Evolutionary conservation across 1,284 basidiomycete species (phyloP).

Genomic region (Blastosporella zonata): DNA sequence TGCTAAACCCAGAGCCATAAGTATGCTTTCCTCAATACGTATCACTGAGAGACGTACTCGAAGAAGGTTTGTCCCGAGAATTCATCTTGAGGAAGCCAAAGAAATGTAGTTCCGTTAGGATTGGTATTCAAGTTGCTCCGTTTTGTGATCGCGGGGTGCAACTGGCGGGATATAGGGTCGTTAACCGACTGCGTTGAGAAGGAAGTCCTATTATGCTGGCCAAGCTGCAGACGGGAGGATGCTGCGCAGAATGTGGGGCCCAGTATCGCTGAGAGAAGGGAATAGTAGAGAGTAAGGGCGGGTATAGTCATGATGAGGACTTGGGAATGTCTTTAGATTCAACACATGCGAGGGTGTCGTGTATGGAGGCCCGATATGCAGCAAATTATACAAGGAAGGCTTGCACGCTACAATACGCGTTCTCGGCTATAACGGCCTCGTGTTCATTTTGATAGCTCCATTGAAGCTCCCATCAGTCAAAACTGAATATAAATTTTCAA

Average conservation of each 20-base stretch:
- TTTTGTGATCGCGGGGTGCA: constrained; percentile 11
- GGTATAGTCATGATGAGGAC: not conserved
- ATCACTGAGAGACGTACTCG: constrained; percentile 36
- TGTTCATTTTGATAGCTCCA: constrained; percentile 7
- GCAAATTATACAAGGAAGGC: not conserved
- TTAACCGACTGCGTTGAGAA: not conserved
- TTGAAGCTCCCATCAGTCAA: too few species aligned
- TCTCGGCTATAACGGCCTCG: constrained; percentile 12
- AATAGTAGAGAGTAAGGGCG: not conserved
- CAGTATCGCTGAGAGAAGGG: constrained; percentile 1
- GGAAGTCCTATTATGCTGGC: not conserved
- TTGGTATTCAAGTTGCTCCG: constrained; percentile 32
- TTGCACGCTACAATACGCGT: constrained; percentile 4
- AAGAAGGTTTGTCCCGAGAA: constrained; percentile 53
- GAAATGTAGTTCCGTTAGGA: constrained; percentile 41
- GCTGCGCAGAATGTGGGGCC: constrained; percentile 3
- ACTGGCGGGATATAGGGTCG: constrained; percentile 2
- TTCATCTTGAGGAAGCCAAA: constrained; percentile 57
- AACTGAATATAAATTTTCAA: not conserved
- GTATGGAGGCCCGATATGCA: not conserved
- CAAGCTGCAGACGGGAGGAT: constrained; percentile 14
- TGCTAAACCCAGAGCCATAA: constrained; percentile 30
- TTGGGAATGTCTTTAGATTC: constrained; percentile 10
- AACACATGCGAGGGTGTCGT: constrained; percentile 3
- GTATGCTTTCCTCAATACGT: not conserved